Base-by-base conservation (phyloP, 1,284 basidiomycete species). In the Puccinia coronata region DNA sequence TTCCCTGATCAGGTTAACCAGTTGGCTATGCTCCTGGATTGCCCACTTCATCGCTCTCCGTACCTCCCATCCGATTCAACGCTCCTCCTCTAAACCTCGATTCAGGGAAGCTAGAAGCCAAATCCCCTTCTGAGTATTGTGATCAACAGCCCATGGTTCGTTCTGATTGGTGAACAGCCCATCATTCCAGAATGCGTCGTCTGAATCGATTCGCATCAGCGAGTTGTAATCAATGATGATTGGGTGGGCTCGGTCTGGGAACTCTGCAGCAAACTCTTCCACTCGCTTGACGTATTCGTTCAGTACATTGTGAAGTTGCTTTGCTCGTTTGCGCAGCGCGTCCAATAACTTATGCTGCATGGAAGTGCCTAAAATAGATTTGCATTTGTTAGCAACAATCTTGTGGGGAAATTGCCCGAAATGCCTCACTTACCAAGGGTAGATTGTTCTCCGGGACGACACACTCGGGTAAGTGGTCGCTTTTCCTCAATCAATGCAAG, bases 41-140 rank as follows among this genome's bases (percentile, higher is more conserved):
- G 34, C 65, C 65, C 65, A 69, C n/a, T 34, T 20, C 65, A 69
- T 69, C 20, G 65, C 65, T 39, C 65, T 36, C 31, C 65, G 20
- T 11, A 39, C 34, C 28, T 69, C 65, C 65, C 65, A 69, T 3
- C 65, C 28, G 11, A 69, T 16, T 28, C 65, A 23, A 20, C 65
- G 65, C 39, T 16, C 11, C 28, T 65, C 61, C 28, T 65, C 61
- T 8, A 20, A 20, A 34, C 23, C 61, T 31, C 61, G 61, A 36
- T 65, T 34, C 23, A 65, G 41, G 39, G 11, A n/a, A 28, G 31
- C 65, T 41, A 36, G 65, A 2, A 47, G 39, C 18, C 34, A 34
- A 23, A 61, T 61, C 4, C 57, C 57, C 4, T 36, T 5, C 25
- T 57, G 55, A 57, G 55, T 57, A 3, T 6, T 5, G 25, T 23